Evolutionary conservation across 202 grass and related monocot species (phyloP).

Genomic region (Schoenoplectus tabernaemontani): DNA sequence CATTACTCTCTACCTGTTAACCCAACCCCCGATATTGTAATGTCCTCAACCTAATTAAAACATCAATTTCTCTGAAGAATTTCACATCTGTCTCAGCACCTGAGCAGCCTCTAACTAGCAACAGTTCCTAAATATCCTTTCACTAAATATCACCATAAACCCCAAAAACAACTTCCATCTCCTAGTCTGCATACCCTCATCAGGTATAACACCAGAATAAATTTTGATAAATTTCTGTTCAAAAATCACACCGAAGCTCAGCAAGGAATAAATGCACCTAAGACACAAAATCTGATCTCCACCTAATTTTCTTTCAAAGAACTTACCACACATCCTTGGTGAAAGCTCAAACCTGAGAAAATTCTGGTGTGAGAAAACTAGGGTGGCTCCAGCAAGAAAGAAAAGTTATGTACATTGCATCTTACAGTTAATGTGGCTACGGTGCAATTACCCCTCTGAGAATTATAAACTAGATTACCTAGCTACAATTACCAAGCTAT

Average conservation of each 20-base stretch:
- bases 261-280: constrained; percentile 20
- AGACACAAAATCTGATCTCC: constrained; percentile 6
- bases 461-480: constrained; percentile 5
- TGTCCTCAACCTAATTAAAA: background rate
- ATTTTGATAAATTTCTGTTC: background rate
- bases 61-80: constrained; percentile 12
- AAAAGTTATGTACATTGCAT: constrained; percentile 13
- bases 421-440: constrained; percentile 11
- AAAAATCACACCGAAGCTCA: background rate
- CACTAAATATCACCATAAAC: background rate
- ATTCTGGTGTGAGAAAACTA: background rate
- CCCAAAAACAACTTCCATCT: background rate
- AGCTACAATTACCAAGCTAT: background rate
- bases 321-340: background rate
- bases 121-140: background rate
- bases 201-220: background rate
- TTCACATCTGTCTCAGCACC: constrained; percentile 1
- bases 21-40: background rate
- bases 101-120: background rate
- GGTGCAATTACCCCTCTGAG: constrained; percentile 15
- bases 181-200: background rate
- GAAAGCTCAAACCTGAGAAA: background rate
- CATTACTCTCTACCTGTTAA: background rate
- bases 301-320: constrained; percentile 2
- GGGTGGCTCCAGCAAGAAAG: background rate